Conservation (phyloP, 345 rosid species). For the Populus euphratica region DNA sequence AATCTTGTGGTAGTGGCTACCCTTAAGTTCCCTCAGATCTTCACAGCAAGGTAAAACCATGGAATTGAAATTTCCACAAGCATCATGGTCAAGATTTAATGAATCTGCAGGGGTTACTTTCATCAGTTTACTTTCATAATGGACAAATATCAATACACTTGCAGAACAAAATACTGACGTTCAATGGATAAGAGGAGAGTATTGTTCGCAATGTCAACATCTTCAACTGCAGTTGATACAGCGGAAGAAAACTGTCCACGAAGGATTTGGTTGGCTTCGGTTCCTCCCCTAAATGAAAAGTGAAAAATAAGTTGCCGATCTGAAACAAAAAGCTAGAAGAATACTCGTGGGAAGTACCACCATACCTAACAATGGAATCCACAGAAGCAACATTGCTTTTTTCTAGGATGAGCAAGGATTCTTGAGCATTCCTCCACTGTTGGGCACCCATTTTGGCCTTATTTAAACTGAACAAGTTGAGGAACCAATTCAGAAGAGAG, state of each 20-base stretch:
- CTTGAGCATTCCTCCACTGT: constrained; percentile 89
- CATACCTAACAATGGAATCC: constrained; percentile 79
- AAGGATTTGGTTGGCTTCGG: constrained; percentile 65
- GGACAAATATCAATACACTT: background rate
- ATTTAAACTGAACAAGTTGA: constrained; percentile 49
- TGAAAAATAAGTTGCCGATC: constrained; percentile 3
- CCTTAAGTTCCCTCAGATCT: constrained; percentile 77
- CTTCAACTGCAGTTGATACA: constrained; percentile 63
- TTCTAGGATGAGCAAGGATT: constrained; percentile 75
- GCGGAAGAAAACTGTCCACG: constrained; percentile 66
- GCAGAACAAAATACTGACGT: constrained; percentile 47
- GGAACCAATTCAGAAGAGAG: constrained; percentile 18
- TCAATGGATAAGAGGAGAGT: constrained; percentile 67
- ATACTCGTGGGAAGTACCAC: constrained; percentile 15
- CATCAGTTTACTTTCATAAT: constrained; percentile 1
- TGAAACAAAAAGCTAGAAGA: background rate
- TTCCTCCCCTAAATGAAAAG: constrained; percentile 53
- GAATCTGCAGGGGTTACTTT: constrained; percentile 53
- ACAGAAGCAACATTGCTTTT: constrained; percentile 78
- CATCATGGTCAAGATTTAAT: constrained; percentile 81
- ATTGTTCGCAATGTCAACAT: constrained; percentile 57
- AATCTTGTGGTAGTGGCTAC: constrained; percentile 76
- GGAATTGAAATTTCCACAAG: constrained; percentile 76
- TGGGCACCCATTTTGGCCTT: constrained; percentile 72
- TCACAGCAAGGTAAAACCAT: constrained; percentile 76